Evolutionary conservation across 495 filamentous ascomycete genomes (phyloP).

Genomic region (Neurospora sp.): DNA sequence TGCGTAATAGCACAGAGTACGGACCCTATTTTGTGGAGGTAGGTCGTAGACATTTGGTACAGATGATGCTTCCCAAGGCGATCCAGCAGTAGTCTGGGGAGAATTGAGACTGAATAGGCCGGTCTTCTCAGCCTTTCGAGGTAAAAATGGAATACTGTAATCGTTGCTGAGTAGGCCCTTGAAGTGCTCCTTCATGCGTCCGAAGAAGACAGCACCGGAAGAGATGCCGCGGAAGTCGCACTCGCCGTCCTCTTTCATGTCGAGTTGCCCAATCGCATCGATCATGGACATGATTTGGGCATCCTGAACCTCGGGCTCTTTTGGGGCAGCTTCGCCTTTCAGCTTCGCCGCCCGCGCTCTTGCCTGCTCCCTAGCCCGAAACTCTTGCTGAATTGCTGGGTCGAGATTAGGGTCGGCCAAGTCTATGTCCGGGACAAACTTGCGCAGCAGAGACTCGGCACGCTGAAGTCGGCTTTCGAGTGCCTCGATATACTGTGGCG

Average conservation of each 20-base stretch:
- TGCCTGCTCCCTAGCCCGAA: constrained; percentile 36
- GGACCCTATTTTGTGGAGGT: constrained; percentile 58
- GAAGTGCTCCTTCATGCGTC: constrained; percentile 76
- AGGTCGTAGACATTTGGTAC: constrained; percentile 54
- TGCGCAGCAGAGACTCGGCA: constrained; percentile 68
- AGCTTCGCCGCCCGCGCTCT: constrained; percentile 24
- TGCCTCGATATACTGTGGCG: constrained; percentile 89
- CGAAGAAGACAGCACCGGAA: constrained; percentile 79
- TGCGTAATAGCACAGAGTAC: constrained; percentile 61
- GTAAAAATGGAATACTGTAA: constrained; percentile 37
- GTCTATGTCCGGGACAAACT: constrained; percentile 77
- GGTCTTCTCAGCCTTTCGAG: constrained; percentile 23
- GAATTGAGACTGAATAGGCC: constrained; percentile 51
- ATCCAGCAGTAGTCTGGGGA: constrained; percentile 48
- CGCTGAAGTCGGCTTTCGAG: constrained; percentile 76
- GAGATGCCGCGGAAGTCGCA: constrained; percentile 95
- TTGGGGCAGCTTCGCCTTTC: constrained; percentile 18
- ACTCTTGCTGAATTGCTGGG: constrained; percentile 49
- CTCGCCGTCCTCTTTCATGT: constrained; percentile 82
- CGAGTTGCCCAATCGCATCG: constrained; percentile 75
- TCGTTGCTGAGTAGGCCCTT: constrained; percentile 49
- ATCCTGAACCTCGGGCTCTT: constrained; percentile 43
- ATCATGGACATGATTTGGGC: constrained; percentile 91
- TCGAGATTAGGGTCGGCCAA: constrained; percentile 76
- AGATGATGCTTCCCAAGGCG: constrained; percentile 50